Evolutionary conservation across 345 rosid species (phyloP).

Genomic region (Hibiscus trionum): DNA sequence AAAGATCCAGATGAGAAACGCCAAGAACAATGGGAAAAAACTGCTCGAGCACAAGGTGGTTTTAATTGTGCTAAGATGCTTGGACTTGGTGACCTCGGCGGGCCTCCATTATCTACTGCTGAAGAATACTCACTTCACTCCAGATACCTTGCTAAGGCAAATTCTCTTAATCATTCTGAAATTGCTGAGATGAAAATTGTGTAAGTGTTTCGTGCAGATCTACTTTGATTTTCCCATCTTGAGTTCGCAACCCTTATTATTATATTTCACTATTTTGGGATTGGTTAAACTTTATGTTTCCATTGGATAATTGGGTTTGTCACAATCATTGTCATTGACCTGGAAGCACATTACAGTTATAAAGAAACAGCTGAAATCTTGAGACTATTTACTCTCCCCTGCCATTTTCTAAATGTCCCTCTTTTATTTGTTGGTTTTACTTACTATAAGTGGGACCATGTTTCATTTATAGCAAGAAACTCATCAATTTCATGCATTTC

Average conservation of each 20-base stretch:
- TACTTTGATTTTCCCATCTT: background rate
- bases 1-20: slow-evolving; percentile 94
- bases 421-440: background rate
- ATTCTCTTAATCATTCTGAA: slow-evolving; percentile 82
- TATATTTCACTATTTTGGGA: background rate
- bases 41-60: slow-evolving; percentile 68
- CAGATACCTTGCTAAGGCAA: slow-evolving; percentile 85
- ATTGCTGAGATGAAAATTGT: slow-evolving; percentile 95
- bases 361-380: background rate
- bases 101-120: slow-evolving; percentile 63
- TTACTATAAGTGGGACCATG: background rate
- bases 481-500: background rate
- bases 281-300: background rate
- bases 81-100: slow-evolving; percentile 90
- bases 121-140: slow-evolving; percentile 96
- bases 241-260: background rate
- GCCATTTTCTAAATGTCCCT: background rate
- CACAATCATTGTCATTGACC: background rate
- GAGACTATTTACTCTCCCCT: background rate
- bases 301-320: background rate
- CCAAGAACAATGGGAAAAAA: slow-evolving; percentile 92
- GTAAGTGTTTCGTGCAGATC: slow-evolving; percentile 34
- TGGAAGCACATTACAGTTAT: background rate
- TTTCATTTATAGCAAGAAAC: background rate
- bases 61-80: slow-evolving; percentile 74